Base-by-base conservation (phyloP, 306 rosid genomes). In the Acacia melanoxylon region DNA sequence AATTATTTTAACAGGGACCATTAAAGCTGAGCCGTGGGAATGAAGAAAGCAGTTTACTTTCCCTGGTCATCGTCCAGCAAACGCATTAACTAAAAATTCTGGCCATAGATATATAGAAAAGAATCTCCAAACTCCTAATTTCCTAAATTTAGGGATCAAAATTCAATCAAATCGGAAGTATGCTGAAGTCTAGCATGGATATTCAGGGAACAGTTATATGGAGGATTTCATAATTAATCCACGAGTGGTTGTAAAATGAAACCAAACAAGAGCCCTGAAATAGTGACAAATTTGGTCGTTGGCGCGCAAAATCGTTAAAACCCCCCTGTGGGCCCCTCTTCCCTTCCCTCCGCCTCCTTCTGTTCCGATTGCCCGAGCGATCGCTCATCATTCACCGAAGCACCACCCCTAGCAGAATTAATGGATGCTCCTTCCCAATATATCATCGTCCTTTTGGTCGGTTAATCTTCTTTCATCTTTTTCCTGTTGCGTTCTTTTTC, bases 281-380 rank as follows among this genome's bases (percentile, higher is more conserved):
- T n/a, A 24, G 22, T 45, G 58, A 6, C 76, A 33, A 19, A 2
- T 16, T 52, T 54, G n/a, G 51, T 12, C 20, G 14, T 54, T 22
- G 68, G 78, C 48, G 78, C 19, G 77, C 48, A 22, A 29, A 10
- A 27, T 74, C 77, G 77, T 74, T 31, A 20, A 74, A 48, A 27
- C 8, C 37, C 20, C 46, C 46, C 29, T 51, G 65, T 51, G 66
- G 77, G 4, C 42, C 77, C 63, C 74, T 4, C 2, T 2, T 15
- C n/a, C 25, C 46, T 8, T 66, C 24, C 45, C n/a, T 25, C 16
- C 54, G 6, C 20, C 13, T 46, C 71, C 44, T 5, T 24, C 66
- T 59, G 25, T 37, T 37, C 8, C 6, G 41, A 9, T 59, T 59
- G 66, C 9, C 72, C 41, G 33, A 45, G 37, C 81, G 37, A 61